Percentiles rank a stretch among this genome's conserved stretches.
Evolutionary conservation across 768 basidiomycete genomes (phyloP).

Genomic region (Leccinum obscurum): DNA sequence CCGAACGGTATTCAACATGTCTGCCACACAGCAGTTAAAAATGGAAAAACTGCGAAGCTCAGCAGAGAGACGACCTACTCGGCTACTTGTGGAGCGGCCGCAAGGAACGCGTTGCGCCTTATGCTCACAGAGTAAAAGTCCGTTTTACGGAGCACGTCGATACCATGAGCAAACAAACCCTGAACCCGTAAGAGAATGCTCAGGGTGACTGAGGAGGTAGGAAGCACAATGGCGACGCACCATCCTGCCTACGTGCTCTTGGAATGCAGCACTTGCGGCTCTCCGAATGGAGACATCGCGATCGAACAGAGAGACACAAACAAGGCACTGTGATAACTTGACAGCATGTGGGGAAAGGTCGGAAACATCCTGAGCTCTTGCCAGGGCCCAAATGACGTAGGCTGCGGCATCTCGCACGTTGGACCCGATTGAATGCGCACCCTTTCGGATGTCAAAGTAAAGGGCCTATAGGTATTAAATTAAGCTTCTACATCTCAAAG

Average conservation of each 20-base stretch:
- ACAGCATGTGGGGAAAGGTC: constrained; percentile 61
- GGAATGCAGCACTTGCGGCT: constrained; percentile 96
- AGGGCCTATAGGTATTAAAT: constrained; percentile 59
- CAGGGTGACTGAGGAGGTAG: constrained; percentile 8
- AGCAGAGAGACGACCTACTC: constrained; percentile 53
- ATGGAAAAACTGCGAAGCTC: constrained; percentile 5
- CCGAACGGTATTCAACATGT: constrained; percentile 70
- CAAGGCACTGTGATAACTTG: constrained; percentile 66
- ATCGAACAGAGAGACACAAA: constrained; percentile 85
- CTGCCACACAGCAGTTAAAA: constrained; percentile 41
- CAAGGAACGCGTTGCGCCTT: constrained; percentile 79
- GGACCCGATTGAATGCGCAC: constrained; percentile 90
- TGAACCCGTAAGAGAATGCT: constrained; percentile 37
- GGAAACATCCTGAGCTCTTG: constrained; percentile 67
- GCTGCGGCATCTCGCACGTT: constrained; percentile 93
- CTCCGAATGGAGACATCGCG: constrained; percentile 92
- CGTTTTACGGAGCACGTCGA: constrained; percentile 86
- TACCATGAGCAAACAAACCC: constrained; percentile 91
- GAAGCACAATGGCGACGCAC: constrained; percentile 45
- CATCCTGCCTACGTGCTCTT: constrained; percentile 93
- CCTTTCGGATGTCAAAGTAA: constrained; percentile 89
- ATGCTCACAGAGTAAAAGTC: constrained; percentile 96
- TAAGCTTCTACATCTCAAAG: constrained; percentile 12
- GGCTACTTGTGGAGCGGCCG: constrained; percentile 84
- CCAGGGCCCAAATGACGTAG: constrained; percentile 94